Conservation (phyloP, 176 grass and related monocot species). For the Typha latifolia region DNA sequence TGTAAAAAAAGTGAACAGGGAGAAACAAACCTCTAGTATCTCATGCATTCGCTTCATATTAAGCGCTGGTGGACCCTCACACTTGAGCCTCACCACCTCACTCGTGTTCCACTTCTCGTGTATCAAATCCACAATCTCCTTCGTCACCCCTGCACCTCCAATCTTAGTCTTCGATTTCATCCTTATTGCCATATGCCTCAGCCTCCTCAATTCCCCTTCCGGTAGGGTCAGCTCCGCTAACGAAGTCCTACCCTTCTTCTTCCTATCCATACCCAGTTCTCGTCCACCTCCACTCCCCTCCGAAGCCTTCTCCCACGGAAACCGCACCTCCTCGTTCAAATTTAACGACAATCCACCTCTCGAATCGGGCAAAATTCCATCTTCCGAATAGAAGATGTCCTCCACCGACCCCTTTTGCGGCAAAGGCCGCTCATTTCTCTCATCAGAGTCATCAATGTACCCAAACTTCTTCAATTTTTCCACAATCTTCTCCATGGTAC, state of each 20-base stretch:
- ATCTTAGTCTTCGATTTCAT: slow-evolving; percentile 74
- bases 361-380: slow-evolving; percentile 63
- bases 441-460: slow-evolving; percentile 35
- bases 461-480: slow-evolving; percentile 60
- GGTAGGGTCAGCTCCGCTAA: slow-evolving; percentile 86
- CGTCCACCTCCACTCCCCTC: slow-evolving; percentile 6
- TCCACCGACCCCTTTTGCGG: slow-evolving; percentile 68
- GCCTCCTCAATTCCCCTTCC: slow-evolving; percentile 55
- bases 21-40: slow-evolving; percentile 58
- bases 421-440: slow-evolving; percentile 20
- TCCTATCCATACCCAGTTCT: slow-evolving; percentile 9
- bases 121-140: slow-evolving; percentile 63
- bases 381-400: slow-evolving; percentile 72
- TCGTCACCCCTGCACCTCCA: slow-evolving; percentile 61
- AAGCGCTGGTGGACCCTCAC: slow-evolving; percentile 63
- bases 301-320: slow-evolving; percentile 71
- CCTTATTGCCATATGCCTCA: slow-evolving; percentile 69
- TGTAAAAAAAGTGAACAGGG: background rate
- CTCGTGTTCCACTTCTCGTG: slow-evolving; percentile 79
- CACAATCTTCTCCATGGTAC: slow-evolving; percentile 77
- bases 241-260: slow-evolving; percentile 39
- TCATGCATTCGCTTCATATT: slow-evolving; percentile 93
- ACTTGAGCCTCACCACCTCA: slow-evolving; percentile 84
- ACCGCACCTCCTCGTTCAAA: slow-evolving; percentile 46
- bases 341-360: slow-evolving; percentile 42